Conservation (phyloP, 1,284 basidiomycete species). For the Trametes sp. region DNA sequence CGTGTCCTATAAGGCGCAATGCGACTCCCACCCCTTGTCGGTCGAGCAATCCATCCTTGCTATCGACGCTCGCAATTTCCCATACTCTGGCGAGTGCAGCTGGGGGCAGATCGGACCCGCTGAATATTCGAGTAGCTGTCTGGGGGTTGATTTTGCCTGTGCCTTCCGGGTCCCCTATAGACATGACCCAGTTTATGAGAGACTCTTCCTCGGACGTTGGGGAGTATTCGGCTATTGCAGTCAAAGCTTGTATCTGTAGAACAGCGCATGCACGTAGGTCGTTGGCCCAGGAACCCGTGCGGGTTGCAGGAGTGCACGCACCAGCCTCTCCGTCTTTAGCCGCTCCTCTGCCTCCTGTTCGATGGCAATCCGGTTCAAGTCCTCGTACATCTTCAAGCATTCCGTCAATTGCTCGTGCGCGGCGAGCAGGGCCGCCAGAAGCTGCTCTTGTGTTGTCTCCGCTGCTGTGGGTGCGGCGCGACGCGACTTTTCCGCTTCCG, state of each 20-base stretch:
- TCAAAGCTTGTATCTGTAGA: conserved; percentile 35
- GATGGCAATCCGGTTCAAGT: conserved; percentile 65
- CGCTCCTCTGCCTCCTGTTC: conserved; percentile 59
- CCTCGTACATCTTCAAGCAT: conserved; percentile 61
- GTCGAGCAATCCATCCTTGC: conserved; percentile 86
- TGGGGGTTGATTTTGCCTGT: conserved; percentile 83
- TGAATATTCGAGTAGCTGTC: conserved; percentile 80
- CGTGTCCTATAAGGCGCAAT: conserved; percentile 89
- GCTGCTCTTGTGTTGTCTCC: conserved; percentile 61
- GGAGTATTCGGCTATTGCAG: conserved; percentile 51
- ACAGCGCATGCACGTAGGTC: background rate
- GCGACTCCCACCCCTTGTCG: conserved; percentile 85
- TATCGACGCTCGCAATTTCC: conserved; percentile 90
- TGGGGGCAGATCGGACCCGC: conserved; percentile 79
- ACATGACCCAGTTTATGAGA: conserved; percentile 74
- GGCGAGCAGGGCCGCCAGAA: conserved; percentile 67
- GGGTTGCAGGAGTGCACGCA: conserved; percentile 12
- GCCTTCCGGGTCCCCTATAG: conserved; percentile 70
- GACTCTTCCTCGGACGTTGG: conserved; percentile 69
- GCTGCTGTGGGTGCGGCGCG: conserved; percentile 25
- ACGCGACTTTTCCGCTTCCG: conserved; percentile 68
- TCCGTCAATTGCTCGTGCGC: conserved; percentile 63
- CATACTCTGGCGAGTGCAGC: conserved; percentile 89
- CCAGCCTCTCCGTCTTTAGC: conserved; percentile 36
- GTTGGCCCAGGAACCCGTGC: too few relatives aligned